Evolutionary conservation across 2,329 filamentous ascomycete species (phyloP), one percentile per base, ranked within the genome.

Genomic region (Stagonosporopsis vannaccii): DNA sequence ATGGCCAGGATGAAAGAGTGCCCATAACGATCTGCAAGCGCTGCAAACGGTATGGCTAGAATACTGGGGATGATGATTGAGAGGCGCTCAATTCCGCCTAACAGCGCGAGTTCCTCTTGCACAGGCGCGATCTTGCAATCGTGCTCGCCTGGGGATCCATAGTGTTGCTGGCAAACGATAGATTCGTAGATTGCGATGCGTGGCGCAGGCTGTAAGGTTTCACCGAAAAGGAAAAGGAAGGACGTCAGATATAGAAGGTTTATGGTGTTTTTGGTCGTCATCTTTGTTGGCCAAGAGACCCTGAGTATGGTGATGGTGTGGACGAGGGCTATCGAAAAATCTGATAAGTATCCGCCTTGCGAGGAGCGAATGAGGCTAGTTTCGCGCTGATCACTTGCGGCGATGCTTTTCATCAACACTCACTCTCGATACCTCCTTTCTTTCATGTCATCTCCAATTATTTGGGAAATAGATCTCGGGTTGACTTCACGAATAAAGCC

Each of bases 141-240:
- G 41, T 56, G 46, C 4, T 33, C 37, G 20, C 39, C 41, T 5
- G 45, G 33, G 4, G 48, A 46, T 22, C 35, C 44, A 42, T 63
- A 60, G 42, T 58, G 33, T 26, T 58, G 52, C 17, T 56, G 45
- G 51, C 62, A 65, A n/a, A 60, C 44, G 43, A 65, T 60, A 23
- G 56, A 47, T 43, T 65, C 62, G 49, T 65, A 63, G 26, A 65
- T 65, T 13, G 57, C 50, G 33, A 62, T 59, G 42, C 64, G 60
- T 2, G 64, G 62, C 4, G 64, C 62, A 5, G 64, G 64, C 46
- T 67, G 64, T 22, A 67, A 19, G 5, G 51, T 59, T 47, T 63
- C 57, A 26, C 64, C 62, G 17, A 67, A 63, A 3, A 67, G 59
- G 36, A 65, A 65, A 6, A 67, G 54, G 26, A 67, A 67, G 0